phyloP scores from a whole-genome alignment of 495 filamentous ascomycete species.

The Penicillium manginii region DNA sequence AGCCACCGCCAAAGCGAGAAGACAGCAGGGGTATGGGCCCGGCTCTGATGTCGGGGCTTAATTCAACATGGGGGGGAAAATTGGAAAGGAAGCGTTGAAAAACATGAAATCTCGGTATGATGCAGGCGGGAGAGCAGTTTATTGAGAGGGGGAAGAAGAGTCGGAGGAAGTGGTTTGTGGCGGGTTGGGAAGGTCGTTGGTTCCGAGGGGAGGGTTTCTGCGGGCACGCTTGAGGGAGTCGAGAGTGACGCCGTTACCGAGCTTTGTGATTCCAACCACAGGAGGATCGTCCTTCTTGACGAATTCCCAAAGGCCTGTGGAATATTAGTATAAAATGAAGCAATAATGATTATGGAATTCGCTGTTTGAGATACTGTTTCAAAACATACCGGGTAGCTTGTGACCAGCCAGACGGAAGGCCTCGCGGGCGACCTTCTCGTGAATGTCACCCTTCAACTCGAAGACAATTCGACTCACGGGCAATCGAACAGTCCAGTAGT shows the following conservation, averaged over 20 bases:
- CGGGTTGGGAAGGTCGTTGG: constrained; percentile 33
- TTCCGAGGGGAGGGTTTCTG: constrained; percentile 61
- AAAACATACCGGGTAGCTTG: constrained; percentile 86
- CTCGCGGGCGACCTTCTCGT: constrained; percentile 93
- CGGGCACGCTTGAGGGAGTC: constrained; percentile 78
- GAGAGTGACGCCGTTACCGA: constrained; percentile 77
- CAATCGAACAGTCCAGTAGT: constrained; percentile 91
- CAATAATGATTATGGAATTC: background rate
- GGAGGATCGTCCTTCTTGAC: constrained; percentile 91
- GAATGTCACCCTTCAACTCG: constrained; percentile 86
- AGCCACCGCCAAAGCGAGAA: constrained; percentile 49
- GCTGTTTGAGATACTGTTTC: background rate
- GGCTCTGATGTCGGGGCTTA: constrained; percentile 61
- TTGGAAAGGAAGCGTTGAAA: constrained; percentile 5
- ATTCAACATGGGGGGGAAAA: constrained; percentile 18
- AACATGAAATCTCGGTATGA: constrained; percentile 18
- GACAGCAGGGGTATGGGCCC: constrained; percentile 63
- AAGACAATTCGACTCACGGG: constrained; percentile 88
- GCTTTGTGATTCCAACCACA: constrained; percentile 90
- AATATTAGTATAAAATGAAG: constrained; percentile 25
- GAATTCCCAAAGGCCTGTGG: constrained; percentile 87
- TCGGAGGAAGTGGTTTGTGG: constrained; percentile 45
- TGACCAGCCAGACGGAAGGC: constrained; percentile 92
- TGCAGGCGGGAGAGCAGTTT: constrained; percentile 22
- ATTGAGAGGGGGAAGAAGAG: constrained; percentile 45